Conservation (phyloP, 2,329 filamentous ascomycete genomes). For the Cercospora sp. region DNA sequence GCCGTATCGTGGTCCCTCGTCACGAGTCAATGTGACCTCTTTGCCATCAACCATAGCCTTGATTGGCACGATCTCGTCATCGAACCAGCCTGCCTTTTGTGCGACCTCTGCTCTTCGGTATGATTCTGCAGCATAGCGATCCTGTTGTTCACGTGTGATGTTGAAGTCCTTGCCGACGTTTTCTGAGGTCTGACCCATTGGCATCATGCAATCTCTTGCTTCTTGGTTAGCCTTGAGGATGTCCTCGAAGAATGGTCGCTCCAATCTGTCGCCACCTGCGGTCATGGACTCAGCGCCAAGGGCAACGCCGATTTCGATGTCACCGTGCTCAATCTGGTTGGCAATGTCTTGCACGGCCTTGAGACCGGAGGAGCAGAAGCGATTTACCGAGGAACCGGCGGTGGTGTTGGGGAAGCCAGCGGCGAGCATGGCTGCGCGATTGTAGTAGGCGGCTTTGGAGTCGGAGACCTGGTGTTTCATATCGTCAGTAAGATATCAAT, state of each 20-base stretch:
- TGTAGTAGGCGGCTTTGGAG: constrained; percentile 82
- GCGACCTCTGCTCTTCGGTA: constrained; percentile 85
- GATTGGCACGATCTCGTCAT: constrained; percentile 92
- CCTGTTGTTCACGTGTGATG: constrained; percentile 76
- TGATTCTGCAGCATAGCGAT: constrained; percentile 81
- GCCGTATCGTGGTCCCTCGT: constrained; percentile 88
- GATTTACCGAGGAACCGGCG: constrained; percentile 78
- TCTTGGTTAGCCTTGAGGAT: constrained; percentile 73
- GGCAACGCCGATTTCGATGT: constrained; percentile 84
- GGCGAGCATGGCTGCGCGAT: constrained; percentile 82
- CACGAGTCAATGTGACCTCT: constrained; percentile 75
- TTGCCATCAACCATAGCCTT: constrained; percentile 72
- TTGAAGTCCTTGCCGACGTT: constrained; percentile 92
- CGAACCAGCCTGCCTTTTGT: constrained; percentile 87
- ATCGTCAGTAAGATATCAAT: background rate
- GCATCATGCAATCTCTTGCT: constrained; percentile 80
- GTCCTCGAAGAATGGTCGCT: constrained; percentile 73
- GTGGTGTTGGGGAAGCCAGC: constrained; percentile 93
- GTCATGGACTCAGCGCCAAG: constrained; percentile 90
- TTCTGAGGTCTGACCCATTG: constrained; percentile 98
- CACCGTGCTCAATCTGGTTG: constrained; percentile 75
- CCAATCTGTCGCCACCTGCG: constrained; percentile 66
- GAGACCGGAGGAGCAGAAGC: constrained; percentile 95
- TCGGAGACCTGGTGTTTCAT: constrained; percentile 66
- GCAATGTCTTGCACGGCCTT: constrained; percentile 96